Evolutionary conservation across 2,329 filamentous ascomycete species (phyloP).

Genomic region (Colletotrichum noveboracense): DNA sequence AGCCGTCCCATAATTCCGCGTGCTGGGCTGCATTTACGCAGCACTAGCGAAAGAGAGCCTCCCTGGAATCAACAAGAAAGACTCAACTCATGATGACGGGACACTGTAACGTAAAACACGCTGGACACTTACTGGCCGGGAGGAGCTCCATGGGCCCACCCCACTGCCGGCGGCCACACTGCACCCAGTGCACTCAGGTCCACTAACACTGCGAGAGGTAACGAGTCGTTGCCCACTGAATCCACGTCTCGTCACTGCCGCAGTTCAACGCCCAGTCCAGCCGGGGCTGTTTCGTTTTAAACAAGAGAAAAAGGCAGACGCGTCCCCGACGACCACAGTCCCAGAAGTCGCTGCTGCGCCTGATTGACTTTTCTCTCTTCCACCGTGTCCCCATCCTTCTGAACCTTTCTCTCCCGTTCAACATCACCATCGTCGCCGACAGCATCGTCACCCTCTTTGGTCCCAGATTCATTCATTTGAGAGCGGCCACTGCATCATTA

Average conservation of each 20-base stretch:
- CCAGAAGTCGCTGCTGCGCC: not conserved
- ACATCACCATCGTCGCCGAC: not conserved
- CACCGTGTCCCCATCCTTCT: not conserved
- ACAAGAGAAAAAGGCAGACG: slow-evolving; percentile 13
- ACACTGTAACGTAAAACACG: not conserved
- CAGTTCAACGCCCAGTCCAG: slow-evolving; percentile 14
- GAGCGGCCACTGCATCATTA: not conserved
- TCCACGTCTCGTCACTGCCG: slow-evolving; percentile 22
- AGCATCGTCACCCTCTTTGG: not conserved
- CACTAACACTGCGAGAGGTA: slow-evolving; percentile 7
- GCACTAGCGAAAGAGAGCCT: not conserved
- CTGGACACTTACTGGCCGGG: not conserved
- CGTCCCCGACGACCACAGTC: slow-evolving; percentile 7
- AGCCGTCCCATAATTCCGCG: not conserved
- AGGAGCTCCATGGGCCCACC: not conserved
- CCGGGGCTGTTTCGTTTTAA: slow-evolving; percentile 21
- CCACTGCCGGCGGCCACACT: not conserved
- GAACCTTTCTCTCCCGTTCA: not conserved
- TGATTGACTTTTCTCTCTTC: not conserved
- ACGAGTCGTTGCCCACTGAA: slow-evolving; percentile 15
- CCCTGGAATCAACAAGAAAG: not conserved
- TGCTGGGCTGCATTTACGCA: not conserved
- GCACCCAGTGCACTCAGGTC: not conserved
- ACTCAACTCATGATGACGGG: not conserved
- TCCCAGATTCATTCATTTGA: not conserved